Percentiles rank a stretch among this genome's conserved stretches.
Conservation (phyloP, 2,329 filamentous ascomycete species). For the Diaporthe caulivora region DNA sequence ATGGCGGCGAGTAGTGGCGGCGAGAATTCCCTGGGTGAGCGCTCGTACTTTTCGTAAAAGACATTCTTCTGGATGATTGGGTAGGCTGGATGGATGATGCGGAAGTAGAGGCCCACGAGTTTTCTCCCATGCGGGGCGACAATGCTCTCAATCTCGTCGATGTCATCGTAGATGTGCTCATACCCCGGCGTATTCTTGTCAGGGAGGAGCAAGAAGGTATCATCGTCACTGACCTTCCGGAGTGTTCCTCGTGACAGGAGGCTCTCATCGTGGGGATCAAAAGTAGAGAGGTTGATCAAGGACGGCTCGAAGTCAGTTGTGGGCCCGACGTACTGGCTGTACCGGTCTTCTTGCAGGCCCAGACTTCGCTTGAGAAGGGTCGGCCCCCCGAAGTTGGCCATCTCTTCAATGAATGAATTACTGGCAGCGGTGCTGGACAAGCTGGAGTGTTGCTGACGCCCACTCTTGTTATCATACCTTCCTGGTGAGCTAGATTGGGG, state of each 20-base stretch:
- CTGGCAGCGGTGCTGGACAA: constrained; percentile 73
- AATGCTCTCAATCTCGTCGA: constrained; percentile 73
- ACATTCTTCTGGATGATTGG: constrained; percentile 72
- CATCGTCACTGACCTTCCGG: constrained; percentile 80
- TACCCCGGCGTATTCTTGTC: constrained; percentile 79
- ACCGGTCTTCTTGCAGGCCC: constrained; percentile 81
- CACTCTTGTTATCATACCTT: constrained; percentile 65
- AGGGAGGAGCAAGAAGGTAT: constrained; percentile 85
- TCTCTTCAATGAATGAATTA: constrained; percentile 75
- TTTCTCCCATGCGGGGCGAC: constrained; percentile 73
- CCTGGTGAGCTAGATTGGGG: constrained; percentile 65
- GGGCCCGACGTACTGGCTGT: constrained; percentile 85
- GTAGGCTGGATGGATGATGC: constrained; percentile 69
- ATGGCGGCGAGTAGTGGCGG: constrained; percentile 71
- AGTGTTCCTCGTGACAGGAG: constrained; percentile 76
- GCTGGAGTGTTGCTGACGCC: constrained; percentile 67
- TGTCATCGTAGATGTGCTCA: constrained; percentile 76
- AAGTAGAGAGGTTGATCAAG: constrained; percentile 84
- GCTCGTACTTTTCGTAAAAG: constrained; percentile 71
- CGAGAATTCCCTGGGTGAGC: constrained; percentile 69
- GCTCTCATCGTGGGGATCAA: constrained; percentile 86
- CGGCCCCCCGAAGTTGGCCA: constrained; percentile 77
- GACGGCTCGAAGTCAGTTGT: constrained; percentile 87
- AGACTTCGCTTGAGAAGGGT: constrained; percentile 77
- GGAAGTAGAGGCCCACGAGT: constrained; percentile 76